Evolutionary conservation across 1,139 yeast species (phyloP), one percentile per base, ranked within the genome.

Genomic region (Yamadazyma triangularis): DNA sequence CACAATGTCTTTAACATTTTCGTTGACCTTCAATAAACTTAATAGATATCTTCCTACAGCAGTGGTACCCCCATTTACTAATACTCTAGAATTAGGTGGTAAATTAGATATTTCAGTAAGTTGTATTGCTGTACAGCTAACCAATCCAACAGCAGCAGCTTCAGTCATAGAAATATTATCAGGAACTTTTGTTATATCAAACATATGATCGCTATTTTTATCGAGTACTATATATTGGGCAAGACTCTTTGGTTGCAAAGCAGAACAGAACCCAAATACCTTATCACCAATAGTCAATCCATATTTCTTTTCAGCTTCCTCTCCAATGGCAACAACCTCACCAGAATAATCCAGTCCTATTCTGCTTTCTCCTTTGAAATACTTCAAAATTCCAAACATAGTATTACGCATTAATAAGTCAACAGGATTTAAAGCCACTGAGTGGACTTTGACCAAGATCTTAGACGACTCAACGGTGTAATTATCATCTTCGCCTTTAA

Each of bases 311-410:
- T 47, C 47, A 9, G 70, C 53, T 4, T 54, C 50, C 1, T 54
- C 52, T 9, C 93, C 93, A 26, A 79, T 74, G 21, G 75, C 65
- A 2, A 69, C 69, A 23, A 85, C 64, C 1, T 62, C 59, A 24
- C 95, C 95, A 9, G 81, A 54, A 45, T 71, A 84, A 46, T 85
- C 95, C 35, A 74, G 61, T 3, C 91, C 91, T 19, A 79, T 48
- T 6, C 85, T 85, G 20, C 10, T 16, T 7, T 33, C 24, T 12
- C n/a, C 15, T 5, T 15, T 22, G 10, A 15, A 13, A 4, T 13
- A 20, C 16, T 28, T 28, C 13, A 28, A 8, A 9, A 19, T n/a
- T 11, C 23, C 19, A 4, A 9, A 7, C 6, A 15, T 27, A 4
- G n/a, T 48, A 36, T 68, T 82, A 57, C 0, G 82, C 70, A 1